These are phyloP conservation scores for Hirsutella thompsonii DNA, from an alignment of 2,329 filamentous ascomycete genomes.

Conservation along the genomic window DNA sequence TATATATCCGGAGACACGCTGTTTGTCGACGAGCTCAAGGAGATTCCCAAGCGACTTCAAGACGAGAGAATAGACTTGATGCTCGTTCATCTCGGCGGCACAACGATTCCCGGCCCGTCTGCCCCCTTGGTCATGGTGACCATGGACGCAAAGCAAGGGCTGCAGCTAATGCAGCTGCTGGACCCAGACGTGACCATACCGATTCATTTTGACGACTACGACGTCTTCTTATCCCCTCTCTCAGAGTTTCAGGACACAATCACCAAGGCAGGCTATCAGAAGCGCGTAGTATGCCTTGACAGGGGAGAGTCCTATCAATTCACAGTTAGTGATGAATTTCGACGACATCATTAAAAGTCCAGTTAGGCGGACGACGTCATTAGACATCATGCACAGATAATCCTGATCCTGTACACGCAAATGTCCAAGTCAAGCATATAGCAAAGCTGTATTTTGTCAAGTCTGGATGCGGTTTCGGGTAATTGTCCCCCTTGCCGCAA, in stretches of 20 bases:
- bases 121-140: conserved; percentile 53
- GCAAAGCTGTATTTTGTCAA: too few relatives aligned
- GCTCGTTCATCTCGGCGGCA: conserved; percentile 53
- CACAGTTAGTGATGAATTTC: not conserved
- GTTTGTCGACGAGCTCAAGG: conserved; percentile 30
- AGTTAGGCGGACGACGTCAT: too few relatives aligned
- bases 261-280: conserved; percentile 29
- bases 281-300: conserved; percentile 49
- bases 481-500: too few relatives aligned
- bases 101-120: conserved; percentile 47
- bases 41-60: conserved; percentile 43
- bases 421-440: too few relatives aligned
- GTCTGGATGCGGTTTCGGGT: too few relatives aligned
- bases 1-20: not conserved
- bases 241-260: conserved; percentile 46
- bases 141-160: conserved; percentile 52
- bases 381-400: too few relatives aligned
- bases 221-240: conserved; percentile 18
- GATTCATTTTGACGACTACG: conserved; percentile 53
- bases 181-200: conserved; percentile 49
- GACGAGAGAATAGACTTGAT: conserved; percentile 48
- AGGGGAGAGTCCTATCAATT: not conserved
- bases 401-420: too few relatives aligned
- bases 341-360: too few relatives aligned
- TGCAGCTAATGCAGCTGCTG: conserved; percentile 46